A percentile compares a stretch with the other conserved stretches of the same genome.
Evolutionary conservation across 108 stramenopile genomes (phyloP).

Genomic region (Cyclotella baltica): DNA sequence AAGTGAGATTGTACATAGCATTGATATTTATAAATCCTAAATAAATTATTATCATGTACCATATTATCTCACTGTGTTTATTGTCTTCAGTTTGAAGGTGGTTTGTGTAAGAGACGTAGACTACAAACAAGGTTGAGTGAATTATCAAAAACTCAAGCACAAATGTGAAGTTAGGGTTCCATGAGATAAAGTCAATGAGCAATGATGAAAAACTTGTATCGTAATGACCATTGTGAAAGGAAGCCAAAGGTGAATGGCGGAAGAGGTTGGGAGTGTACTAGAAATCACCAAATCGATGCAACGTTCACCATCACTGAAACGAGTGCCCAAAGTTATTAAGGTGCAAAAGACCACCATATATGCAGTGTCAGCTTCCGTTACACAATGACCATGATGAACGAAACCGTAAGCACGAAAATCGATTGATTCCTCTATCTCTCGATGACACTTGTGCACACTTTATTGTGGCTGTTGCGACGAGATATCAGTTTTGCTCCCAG

Average conservation of each 20-base stretch:
- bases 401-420: constrained; percentile 17
- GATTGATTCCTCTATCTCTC: constrained; percentile 18
- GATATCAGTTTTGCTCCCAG: constrained; percentile 20
- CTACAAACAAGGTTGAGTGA: constrained; percentile 26
- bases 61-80: no score
- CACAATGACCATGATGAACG: background rate
- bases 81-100: no score
- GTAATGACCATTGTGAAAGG: background rate
- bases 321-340: background rate
- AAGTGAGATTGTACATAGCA: constrained; percentile 16
- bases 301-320: background rate
- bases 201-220: constrained; percentile 3
- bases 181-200: background rate
- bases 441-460: constrained; percentile 33
- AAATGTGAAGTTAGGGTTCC: background rate
- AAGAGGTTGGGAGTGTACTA: background rate
- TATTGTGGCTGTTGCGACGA: constrained; percentile 21
- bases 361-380: background rate
- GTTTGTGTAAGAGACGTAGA: constrained; percentile 30
- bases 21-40: background rate
- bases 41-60: no score
- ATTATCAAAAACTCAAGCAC: constrained; percentile 15
- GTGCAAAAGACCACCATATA: background rate
- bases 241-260: constrained; percentile 5
- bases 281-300: background rate